Conservation (phyloP, 1,284 basidiomycete genomes). For the Xerocomus nothofagi region DNA sequence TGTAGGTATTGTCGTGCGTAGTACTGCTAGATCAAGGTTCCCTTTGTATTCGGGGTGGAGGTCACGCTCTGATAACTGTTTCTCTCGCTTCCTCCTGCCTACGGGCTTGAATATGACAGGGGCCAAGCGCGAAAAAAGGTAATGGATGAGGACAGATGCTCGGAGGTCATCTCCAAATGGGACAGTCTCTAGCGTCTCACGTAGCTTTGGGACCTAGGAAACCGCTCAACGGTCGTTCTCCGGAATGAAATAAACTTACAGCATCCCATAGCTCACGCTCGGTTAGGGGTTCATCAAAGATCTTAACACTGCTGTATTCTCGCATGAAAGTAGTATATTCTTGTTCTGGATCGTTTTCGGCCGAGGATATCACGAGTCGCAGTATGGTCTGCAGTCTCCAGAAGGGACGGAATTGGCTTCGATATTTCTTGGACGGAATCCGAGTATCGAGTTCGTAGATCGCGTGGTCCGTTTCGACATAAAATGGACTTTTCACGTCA, state of each 20-base stretch:
- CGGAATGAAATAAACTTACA: slow-evolving; percentile 33
- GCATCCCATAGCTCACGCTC: slow-evolving; percentile 43
- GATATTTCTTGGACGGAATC: slow-evolving; percentile 47
- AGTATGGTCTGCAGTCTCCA: slow-evolving; percentile 49
- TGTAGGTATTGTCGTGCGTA: slow-evolving; percentile 45
- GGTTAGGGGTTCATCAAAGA: slow-evolving; percentile 40
- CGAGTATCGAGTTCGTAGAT: slow-evolving; percentile 54
- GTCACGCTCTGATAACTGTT: background rate
- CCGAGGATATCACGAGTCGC: slow-evolving; percentile 47
- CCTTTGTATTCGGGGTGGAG: slow-evolving; percentile 28
- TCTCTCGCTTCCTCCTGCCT: slow-evolving; percentile 2
- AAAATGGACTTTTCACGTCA: slow-evolving; percentile 48
- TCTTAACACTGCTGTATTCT: slow-evolving; percentile 35
- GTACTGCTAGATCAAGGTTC: slow-evolving; percentile 53
- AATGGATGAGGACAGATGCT: slow-evolving; percentile 21
- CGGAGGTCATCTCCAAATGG: slow-evolving; percentile 20
- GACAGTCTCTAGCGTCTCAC: slow-evolving; percentile 22
- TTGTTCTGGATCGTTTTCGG: slow-evolving; percentile 27
- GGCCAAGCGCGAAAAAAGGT: slow-evolving; percentile 17
- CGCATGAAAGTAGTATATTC: slow-evolving; percentile 36
- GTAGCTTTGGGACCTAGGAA: slow-evolving; percentile 36
- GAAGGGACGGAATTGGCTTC: slow-evolving; percentile 46
- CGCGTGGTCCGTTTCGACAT: slow-evolving; percentile 57
- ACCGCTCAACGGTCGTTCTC: background rate
- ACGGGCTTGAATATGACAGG: slow-evolving; percentile 20